Evolutionary conservation across 2,329 filamentous ascomycete species (phyloP).

Genomic region (Diaporthe sp.): DNA sequence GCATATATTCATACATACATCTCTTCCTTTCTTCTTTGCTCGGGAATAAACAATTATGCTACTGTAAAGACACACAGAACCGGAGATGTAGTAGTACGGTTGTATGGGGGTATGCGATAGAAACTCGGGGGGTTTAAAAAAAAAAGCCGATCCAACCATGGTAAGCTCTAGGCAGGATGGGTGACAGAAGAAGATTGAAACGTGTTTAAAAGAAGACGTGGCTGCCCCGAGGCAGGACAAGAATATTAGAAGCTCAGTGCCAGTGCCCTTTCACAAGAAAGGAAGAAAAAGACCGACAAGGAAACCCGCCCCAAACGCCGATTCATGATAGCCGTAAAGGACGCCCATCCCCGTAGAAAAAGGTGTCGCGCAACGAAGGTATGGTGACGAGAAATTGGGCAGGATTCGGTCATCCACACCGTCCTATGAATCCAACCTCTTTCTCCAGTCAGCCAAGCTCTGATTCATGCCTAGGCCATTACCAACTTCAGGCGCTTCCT

Average conservation of each 20-base stretch:
- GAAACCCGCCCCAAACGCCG: conserved; percentile 30
- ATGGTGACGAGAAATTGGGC: background rate
- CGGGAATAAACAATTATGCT: conserved; percentile 35
- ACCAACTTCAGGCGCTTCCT: conserved; percentile 30
- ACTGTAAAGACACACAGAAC: conserved; percentile 30
- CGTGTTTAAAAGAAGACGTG: conserved; percentile 2
- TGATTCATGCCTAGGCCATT: conserved; percentile 71
- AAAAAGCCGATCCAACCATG: conserved; percentile 10
- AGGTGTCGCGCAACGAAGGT: background rate
- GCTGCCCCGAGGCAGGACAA: conserved; percentile 19
- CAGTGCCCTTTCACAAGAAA: conserved; percentile 9
- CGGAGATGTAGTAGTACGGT: conserved; percentile 14
- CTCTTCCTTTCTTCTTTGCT: conserved; percentile 9
- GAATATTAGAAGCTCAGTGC: conserved; percentile 39
- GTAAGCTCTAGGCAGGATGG: conserved; percentile 7
- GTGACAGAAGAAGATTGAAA: conserved; percentile 12
- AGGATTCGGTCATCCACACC: conserved; percentile 49
- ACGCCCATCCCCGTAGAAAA: background rate
- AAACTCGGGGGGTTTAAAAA: background rate
- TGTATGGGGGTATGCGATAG: conserved; percentile 35
- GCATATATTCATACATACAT: conserved; percentile 34
- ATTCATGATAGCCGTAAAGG: conserved; percentile 38
- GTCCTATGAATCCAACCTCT: conserved; percentile 74
- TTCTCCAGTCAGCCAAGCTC: conserved; percentile 84
- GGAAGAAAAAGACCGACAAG: conserved; percentile 19